Conservation (phyloP, 2,329 filamentous ascomycete genomes). For the Colletotrichum kahawae region DNA sequence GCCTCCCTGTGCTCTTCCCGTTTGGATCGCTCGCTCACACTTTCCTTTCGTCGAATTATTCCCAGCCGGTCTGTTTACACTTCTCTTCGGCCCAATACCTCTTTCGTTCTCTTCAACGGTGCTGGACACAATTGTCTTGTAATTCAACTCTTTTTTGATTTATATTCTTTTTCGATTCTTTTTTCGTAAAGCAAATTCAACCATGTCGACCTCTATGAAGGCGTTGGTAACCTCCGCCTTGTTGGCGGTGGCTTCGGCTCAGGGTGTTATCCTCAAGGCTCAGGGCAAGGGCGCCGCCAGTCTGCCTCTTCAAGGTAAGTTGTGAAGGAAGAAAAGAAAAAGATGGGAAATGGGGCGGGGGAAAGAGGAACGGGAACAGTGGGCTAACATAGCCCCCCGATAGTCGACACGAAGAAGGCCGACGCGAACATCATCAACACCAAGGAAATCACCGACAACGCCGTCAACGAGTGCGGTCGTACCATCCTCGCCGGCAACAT, state of each 20-base stretch:
- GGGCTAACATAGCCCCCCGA: slow-evolving; percentile 55
- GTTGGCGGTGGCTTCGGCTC: slow-evolving; percentile 41
- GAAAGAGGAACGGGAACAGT: slow-evolving; percentile 34
- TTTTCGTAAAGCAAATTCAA: slow-evolving; percentile 25
- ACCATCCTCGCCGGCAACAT: slow-evolving; percentile 67
- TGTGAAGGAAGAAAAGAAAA: neutral
- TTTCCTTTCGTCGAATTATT: slow-evolving; percentile 1
- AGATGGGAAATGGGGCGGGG: neutral
- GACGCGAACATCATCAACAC: slow-evolving; percentile 69
- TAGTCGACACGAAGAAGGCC: slow-evolving; percentile 67
- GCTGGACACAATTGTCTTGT: slow-evolving; percentile 16
- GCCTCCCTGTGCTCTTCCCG: neutral
- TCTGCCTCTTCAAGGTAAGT: slow-evolving; percentile 51
- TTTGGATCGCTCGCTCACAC: slow-evolving; percentile 7
- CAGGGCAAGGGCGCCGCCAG: slow-evolving; percentile 51
- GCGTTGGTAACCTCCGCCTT: slow-evolving; percentile 37
- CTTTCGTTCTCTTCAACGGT: slow-evolving; percentile 6
- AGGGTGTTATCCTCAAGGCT: slow-evolving; percentile 52
- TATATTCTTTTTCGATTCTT: slow-evolving; percentile 25
- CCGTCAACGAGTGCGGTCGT: slow-evolving; percentile 66
- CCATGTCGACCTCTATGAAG: slow-evolving; percentile 39
- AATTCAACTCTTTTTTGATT: neutral
- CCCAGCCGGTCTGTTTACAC: neutral
- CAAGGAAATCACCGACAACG: slow-evolving; percentile 54
- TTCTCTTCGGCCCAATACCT: neutral